These are phyloP conservation scores for Colletotrichum lindemuthianum DNA, from an alignment of 2,329 filamentous ascomycete species.

Conservation along the genomic window DNA sequence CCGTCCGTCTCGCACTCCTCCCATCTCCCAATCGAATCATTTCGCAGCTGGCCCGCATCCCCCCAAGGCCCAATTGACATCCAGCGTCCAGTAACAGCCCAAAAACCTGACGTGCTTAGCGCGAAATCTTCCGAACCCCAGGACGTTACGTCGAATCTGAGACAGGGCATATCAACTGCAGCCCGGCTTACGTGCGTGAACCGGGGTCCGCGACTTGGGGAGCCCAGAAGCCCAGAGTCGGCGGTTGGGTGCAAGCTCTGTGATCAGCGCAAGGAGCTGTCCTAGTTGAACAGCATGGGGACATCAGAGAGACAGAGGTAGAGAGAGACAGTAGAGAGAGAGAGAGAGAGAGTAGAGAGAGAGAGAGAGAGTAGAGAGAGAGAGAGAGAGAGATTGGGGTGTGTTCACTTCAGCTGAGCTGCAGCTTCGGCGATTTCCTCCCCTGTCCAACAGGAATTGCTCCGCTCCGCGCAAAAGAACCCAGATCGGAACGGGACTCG, in stretches of 20 bases:
- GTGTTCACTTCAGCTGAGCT: slow-evolving; percentile 4
- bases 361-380: not conserved
- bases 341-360: not conserved
- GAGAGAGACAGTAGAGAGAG: not conserved
- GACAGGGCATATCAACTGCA: slow-evolving; percentile 13
- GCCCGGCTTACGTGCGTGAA: slow-evolving; percentile 8
- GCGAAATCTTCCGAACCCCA: not conserved
- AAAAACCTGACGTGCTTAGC: not conserved
- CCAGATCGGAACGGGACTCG: slow-evolving; percentile 6
- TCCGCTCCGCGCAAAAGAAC: slow-evolving; percentile 4
- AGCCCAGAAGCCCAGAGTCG: not conserved
- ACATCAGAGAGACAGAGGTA: too few species aligned
- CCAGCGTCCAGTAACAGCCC: too few species aligned
- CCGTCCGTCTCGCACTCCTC: not conserved
- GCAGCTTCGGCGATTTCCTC: too few species aligned
- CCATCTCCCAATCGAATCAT: not conserved
- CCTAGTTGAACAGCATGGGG: not conserved
- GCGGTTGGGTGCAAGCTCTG: not conserved
- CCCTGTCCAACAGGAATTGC: slow-evolving; percentile 3
- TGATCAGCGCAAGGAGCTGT: slow-evolving; percentile 6
- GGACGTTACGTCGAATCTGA: slow-evolving; percentile 11
- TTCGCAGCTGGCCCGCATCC: not conserved
- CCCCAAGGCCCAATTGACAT: not conserved
- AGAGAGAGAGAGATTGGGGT: not conserved
- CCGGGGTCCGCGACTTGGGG: not conserved